Base-by-base conservation (phyloP, 2,329 filamentous ascomycete species). In the Hypoxylon sp. region DNA sequence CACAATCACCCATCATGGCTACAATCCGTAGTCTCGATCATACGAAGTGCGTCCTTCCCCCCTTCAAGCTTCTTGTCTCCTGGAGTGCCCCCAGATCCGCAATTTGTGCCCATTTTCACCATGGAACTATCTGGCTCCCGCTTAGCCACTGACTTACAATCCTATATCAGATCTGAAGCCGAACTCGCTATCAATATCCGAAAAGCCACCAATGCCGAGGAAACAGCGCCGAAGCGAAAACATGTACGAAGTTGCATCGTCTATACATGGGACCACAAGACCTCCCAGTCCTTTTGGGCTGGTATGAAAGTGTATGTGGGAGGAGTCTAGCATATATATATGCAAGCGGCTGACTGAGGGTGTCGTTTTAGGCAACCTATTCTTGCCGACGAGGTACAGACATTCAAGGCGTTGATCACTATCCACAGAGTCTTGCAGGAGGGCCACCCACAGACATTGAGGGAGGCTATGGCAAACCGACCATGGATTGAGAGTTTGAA, bases 251-350 rank as follows among this genome's bases (percentile, higher is more conserved):
- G 92, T 79, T 97, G 93, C 78, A 99, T 99, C 75, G 95, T 99
- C 47, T 98, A 98, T 80, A 98, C 95, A 63, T 99, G 96, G 96
- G 96, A 99, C 81, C 94, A 99, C 84, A 96, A 97, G 83, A 97
- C 91, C 70, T 97, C 94, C 43, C 86, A 89, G 77, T 93, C 94
- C 77, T 99, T 99, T 80, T 99, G 96, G 96, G 89, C 93, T 61
- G 95, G 94, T 78, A 96, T 99, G 87, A 99, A 99, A 88, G 94
- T 98, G 91, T 96, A 87, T 73, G 91, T 86, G 46, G n/a, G 11
- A 43, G 12, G 73, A 51, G 27, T 34, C 12, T 56, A 47, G 48
- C 25, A 27, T 59, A 46, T 45, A 19, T n/a, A 41, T 16, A 53
- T 45, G 37, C 32, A 39, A 32, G 52, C n/a, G 27, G 55, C 70